Evolutionary conservation across 139 green algal genomes (phyloP), one percentile per base, ranked within the genome.

Genomic region (Coccomyxa sp.): DNA sequence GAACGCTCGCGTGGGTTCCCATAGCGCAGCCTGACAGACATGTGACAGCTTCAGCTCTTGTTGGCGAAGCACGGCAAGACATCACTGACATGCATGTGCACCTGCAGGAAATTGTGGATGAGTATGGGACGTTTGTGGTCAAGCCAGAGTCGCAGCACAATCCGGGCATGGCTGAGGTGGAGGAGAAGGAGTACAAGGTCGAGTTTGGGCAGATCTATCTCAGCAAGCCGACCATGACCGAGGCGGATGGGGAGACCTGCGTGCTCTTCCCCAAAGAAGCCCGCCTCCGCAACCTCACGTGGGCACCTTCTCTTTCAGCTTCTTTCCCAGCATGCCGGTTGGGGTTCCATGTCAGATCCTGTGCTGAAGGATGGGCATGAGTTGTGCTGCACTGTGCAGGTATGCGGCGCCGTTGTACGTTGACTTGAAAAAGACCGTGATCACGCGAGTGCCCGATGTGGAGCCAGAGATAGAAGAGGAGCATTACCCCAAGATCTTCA

Each of bases 141-240:
- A 90, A 86, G 82, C 95, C 94, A 13, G 90, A 98, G 87, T 86
- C 88, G 45, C 95, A 99, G 90, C 92, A 98, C 84, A 86, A 92
- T 57, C 92, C 94, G 4, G 71, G 10, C 67, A 58, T 85, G 30
- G 84, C 91, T 13, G 85, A 87, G 0, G 84, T 83, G 7, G 90
- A 89, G 71, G 82, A 93, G 51, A 87, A 88, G 81, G 88, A 90
- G 66, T 87, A 87, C 58, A 63, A 86, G 45, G 82, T 99, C 79
- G 90, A 93, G 76, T 99, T 99, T 90, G 91, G 92, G 18, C 96
- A 99, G 91, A 97, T 99, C 80, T 99, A 98, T 86, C 91, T 99
- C 57, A 92, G 85, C 68, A 96, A 95, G 85, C 97, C 97, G 1
- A 94, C 95, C 58, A 95, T 98, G 83, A 97, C 94, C 0, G 97